Conservation (phyloP, 495 filamentous ascomycete genomes). For the Tetracladium setigerum region DNA sequence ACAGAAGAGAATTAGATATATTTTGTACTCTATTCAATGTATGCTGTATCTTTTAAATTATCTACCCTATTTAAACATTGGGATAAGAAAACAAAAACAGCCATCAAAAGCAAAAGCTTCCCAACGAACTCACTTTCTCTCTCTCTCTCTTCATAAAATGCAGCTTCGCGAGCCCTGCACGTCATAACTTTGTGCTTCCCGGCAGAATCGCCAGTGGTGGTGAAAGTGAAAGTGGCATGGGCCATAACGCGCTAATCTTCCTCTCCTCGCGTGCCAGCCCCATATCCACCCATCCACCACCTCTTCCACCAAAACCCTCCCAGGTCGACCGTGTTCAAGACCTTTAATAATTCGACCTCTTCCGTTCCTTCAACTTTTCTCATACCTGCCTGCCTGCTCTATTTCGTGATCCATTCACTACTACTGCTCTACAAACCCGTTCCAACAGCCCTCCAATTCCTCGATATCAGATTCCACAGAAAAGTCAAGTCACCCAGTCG, state of each 20-base stretch:
- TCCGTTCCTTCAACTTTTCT: constrained; percentile 3
- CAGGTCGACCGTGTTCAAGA: constrained; percentile 15
- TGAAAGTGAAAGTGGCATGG: too few species aligned
- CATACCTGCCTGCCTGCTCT: background rate
- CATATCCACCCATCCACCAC: background rate
- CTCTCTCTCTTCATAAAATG: too few species aligned
- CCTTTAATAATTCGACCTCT: constrained; percentile 13
- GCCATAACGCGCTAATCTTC: constrained; percentile 9
- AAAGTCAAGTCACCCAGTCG: background rate
- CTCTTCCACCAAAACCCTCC: constrained; percentile 3
- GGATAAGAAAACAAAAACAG: too few species aligned
- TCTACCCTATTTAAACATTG: too few species aligned
- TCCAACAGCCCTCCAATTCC: background rate
- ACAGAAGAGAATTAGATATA: background rate
- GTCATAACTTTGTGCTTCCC: constrained; percentile 11
- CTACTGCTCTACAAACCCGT: too few species aligned
- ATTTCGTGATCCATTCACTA: background rate
- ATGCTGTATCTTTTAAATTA: too few species aligned
- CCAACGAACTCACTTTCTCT: too few species aligned
- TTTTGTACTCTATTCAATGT: too few species aligned
- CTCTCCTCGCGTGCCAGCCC: constrained; percentile 7
- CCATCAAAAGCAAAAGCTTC: too few species aligned
- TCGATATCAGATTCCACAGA: constrained; percentile 11
- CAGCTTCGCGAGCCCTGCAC: background rate
- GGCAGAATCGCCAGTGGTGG: background rate